Evolutionary conservation across 2,329 filamentous ascomycete genomes (phyloP).

Genomic region (Diaporthe velutina): DNA sequence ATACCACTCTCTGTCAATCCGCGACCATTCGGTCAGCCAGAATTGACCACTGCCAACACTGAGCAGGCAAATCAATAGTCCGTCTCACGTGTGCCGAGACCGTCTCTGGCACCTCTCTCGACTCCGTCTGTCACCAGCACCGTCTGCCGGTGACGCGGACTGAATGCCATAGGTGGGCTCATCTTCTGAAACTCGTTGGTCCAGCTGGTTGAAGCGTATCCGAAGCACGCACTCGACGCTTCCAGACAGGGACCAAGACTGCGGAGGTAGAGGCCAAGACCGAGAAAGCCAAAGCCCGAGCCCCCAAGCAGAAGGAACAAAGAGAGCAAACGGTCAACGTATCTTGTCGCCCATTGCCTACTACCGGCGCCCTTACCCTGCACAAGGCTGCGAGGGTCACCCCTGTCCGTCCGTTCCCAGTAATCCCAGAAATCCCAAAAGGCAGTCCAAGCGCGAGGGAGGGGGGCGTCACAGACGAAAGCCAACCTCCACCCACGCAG

Average conservation of each 20-base stretch:
- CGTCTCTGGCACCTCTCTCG: background rate
- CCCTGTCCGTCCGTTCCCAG: background rate
- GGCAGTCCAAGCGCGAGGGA: constrained; percentile 25
- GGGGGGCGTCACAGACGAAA: constrained; percentile 29
- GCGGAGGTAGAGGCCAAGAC: background rate
- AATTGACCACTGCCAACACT: background rate
- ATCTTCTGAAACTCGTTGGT: constrained; percentile 24
- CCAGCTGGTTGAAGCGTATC: constrained; percentile 26
- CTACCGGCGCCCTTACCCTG: background rate
- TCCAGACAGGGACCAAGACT: constrained; percentile 18
- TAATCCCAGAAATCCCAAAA: background rate
- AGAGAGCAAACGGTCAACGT: background rate
- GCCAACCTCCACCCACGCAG: constrained; percentile 20
- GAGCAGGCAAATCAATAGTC: constrained; percentile 12
- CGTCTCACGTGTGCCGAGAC: background rate
- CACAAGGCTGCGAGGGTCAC: constrained; percentile 22
- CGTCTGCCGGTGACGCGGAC: constrained; percentile 1
- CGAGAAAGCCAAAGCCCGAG: background rate
- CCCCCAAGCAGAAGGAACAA: background rate
- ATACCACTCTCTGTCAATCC: background rate
- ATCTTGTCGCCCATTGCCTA: background rate
- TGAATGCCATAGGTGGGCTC: constrained; percentile 3
- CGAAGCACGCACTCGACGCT: constrained; percentile 13
- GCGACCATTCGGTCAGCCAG: background rate
- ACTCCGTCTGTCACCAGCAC: background rate